Conservation (phyloP, 2,329 filamentous ascomycete species). For the Dichotomopilus funicola region DNA sequence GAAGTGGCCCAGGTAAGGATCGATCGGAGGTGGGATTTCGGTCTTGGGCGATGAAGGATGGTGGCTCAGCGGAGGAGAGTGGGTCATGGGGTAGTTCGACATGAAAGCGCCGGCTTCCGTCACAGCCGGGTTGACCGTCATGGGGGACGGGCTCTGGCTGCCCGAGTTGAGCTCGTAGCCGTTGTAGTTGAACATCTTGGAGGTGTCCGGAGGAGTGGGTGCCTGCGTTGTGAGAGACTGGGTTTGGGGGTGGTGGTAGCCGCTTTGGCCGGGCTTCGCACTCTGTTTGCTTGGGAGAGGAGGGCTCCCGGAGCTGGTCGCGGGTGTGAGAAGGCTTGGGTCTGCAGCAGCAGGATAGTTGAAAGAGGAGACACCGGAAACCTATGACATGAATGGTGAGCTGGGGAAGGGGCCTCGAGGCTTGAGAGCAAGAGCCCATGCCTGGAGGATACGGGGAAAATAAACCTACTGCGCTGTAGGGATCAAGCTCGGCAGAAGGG, state of each 20-base stretch:
- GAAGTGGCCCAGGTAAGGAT: constrained; percentile 34
- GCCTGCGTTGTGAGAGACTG: constrained; percentile 35
- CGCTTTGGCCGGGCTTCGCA: constrained; percentile 31
- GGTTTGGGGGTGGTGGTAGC: constrained; percentile 34
- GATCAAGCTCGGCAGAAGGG: constrained; percentile 19
- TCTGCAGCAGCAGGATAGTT: constrained; percentile 34
- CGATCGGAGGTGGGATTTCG: constrained; percentile 30
- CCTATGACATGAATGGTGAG: constrained; percentile 18
- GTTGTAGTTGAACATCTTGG: constrained; percentile 38
- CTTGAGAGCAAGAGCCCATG: no score
- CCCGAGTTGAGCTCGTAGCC: constrained; percentile 37
- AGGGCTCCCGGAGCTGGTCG: constrained; percentile 44
- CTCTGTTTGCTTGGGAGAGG: constrained; percentile 37
- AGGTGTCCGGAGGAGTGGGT: constrained; percentile 42
- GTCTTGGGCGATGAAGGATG: constrained; percentile 27
- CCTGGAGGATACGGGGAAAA: background rate
- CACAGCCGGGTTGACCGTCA: constrained; percentile 34
- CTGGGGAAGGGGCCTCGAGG: background rate
- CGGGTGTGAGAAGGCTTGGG: constrained; percentile 43
- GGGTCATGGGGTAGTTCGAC: constrained; percentile 28
- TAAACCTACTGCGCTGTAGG: constrained; percentile 23
- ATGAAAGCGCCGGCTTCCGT: constrained; percentile 34
- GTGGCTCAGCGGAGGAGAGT: constrained; percentile 27
- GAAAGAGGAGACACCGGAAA: constrained; percentile 32
- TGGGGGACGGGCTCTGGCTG: constrained; percentile 41